phyloP scores from a whole-genome alignment of 73 alveolate species.

The Stentor coeruleus region DNA sequence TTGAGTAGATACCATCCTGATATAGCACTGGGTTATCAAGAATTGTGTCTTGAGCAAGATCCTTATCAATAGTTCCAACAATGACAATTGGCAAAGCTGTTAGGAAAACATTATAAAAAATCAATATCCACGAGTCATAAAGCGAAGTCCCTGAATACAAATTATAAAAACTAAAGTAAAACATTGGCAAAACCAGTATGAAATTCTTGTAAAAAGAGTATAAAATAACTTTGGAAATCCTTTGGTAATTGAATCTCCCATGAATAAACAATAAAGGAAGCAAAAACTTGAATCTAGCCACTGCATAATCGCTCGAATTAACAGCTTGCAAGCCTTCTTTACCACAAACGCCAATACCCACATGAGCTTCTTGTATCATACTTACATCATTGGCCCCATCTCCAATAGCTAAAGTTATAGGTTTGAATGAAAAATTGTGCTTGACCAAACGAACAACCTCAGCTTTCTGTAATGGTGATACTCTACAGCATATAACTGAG shows the following conservation, averaged over 20 bases:
- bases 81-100: conserved; percentile 84
- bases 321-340: conserved; percentile 61
- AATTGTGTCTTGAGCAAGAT: not conserved
- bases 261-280: conserved; percentile 81
- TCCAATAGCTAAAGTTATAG: conserved; percentile 64
- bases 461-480: conserved; percentile 58
- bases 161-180: conserved; percentile 73
- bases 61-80: conserved; percentile 73
- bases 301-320: conserved; percentile 59
- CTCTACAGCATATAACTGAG: conserved; percentile 62
- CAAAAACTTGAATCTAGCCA: conserved; percentile 74
- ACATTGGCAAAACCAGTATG: conserved; percentile 59
- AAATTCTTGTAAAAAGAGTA: conserved; percentile 82
- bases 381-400: conserved; percentile 70
- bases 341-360: conserved; percentile 63
- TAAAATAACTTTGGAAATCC: conserved; percentile 62
- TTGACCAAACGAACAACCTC: conserved; percentile 60
- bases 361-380: conserved; percentile 67
- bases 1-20: conserved; percentile 19
- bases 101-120: conserved; percentile 78
- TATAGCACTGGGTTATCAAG: not conserved
- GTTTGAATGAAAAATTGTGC: conserved; percentile 37
- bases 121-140: conserved; percentile 82
- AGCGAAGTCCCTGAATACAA: conserved; percentile 86
- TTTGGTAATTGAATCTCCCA: conserved; percentile 91